phyloP scores from a whole-genome alignment of 208 protist genomes.

The Crithidia thermophila region DNA sequence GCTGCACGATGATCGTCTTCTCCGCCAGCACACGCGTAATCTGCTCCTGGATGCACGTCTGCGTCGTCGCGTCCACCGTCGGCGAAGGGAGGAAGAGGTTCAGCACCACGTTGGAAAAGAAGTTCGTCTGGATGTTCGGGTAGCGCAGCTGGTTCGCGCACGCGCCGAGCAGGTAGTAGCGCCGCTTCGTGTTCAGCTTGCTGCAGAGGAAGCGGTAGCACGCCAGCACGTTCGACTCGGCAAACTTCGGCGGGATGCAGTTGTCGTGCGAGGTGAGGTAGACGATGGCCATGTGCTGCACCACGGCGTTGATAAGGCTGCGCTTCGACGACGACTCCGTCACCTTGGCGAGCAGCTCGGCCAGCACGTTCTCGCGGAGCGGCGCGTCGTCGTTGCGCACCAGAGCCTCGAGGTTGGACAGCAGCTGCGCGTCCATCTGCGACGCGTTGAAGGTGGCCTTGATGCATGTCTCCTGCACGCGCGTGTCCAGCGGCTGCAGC shows the following conservation, averaged over 20 bases:
- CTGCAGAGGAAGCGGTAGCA: conserved; percentile 95
- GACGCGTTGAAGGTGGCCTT: conserved; percentile 48
- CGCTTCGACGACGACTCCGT: conserved; percentile 76
- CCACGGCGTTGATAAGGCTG: conserved; percentile 96
- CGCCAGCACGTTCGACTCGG: conserved; percentile 90
- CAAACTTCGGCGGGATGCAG: conserved; percentile 34
- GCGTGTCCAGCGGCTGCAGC: conserved; percentile 86
- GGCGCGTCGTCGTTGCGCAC: conserved; percentile 45
- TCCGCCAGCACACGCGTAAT: conserved; percentile 96
- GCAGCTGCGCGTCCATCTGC: conserved; percentile 44
- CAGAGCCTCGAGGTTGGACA: conserved; percentile 44
- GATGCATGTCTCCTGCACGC: conserved; percentile 88
- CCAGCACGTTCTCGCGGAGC: conserved; percentile 34
- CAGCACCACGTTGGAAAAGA: conserved; percentile 98
- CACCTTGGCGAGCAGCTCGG: conserved; percentile 43
- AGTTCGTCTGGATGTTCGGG: conserved; percentile 99
- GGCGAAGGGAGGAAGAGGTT: conserved; percentile 94
- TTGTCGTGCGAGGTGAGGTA: conserved; percentile 51
- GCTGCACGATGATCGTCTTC: conserved; percentile 97
- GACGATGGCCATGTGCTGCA: conserved; percentile 95
- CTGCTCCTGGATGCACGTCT: conserved; percentile 97
- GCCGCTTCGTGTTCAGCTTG: conserved; percentile 92
- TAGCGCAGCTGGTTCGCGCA: conserved; percentile 99
- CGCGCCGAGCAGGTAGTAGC: conserved; percentile 97
- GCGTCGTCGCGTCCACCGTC: conserved; percentile 47